Evolutionary conservation across 148 eudicot genomes (phyloP).

Genomic region (Cornus suecica): DNA sequence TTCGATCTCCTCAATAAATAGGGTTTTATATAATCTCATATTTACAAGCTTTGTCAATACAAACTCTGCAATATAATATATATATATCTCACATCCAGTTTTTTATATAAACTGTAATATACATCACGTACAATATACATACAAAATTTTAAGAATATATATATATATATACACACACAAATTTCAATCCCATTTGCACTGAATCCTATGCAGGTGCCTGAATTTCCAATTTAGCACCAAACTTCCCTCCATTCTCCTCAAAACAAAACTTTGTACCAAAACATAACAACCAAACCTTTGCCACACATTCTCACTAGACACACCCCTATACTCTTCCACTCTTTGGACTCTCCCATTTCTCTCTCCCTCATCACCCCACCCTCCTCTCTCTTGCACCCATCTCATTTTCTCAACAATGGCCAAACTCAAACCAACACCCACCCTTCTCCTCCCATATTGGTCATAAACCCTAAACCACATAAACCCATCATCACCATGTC

Average conservation of each 20-base stretch:
- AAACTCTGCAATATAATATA: no score
- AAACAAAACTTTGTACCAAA: constrained; percentile 57
- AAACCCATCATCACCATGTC: constrained; percentile 27
- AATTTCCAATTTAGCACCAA: constrained; percentile 53
- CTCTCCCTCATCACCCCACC: constrained; percentile 34
- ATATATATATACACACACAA: no score
- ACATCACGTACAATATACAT: no score
- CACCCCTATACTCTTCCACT: constrained; percentile 21
- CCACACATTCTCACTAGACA: constrained; percentile 37
- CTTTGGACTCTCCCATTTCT: constrained; percentile 20
- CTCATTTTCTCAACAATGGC: constrained; percentile 54
- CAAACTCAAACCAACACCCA: constrained; percentile 39
- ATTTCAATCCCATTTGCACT: constrained; percentile 53
- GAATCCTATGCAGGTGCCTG: constrained; percentile 46
- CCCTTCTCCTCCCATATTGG: constrained; percentile 18
- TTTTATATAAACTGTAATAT: no score
- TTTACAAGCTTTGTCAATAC: no score
- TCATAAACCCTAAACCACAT: constrained; percentile 31
- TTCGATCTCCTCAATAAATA: no score
- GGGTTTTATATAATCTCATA: no score
- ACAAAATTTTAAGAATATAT: no score
- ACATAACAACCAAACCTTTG: constrained; percentile 52
- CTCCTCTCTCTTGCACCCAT: constrained; percentile 49
- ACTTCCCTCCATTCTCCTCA: constrained; percentile 60
- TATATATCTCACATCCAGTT: no score